A percentile compares a stretch with the other conserved stretches of the same genome.
These are phyloP conservation scores for Bjerkandera adusta DNA, from an alignment of 1,284 basidiomycete species.

Conservation along the genomic window DNA sequence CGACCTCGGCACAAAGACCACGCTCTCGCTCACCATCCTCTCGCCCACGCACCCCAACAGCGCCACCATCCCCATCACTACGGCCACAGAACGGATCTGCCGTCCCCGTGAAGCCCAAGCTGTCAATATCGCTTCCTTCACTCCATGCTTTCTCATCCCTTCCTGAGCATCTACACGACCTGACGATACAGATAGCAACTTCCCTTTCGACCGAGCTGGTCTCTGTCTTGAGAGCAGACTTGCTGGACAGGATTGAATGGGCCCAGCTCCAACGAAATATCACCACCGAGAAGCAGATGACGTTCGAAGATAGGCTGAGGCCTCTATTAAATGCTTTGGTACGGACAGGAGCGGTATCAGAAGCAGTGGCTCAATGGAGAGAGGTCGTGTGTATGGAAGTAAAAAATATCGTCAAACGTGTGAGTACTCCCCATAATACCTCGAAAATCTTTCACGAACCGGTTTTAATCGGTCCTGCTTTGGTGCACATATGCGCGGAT, in stretches of 20 bases:
- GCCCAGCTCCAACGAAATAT: constrained; percentile 25
- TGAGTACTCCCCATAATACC: constrained; percentile 31
- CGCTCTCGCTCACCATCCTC: constrained; percentile 14
- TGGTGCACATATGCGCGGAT: neutral
- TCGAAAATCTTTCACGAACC: neutral
- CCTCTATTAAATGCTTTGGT: constrained; percentile 77
- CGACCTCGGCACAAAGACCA: too few species aligned
- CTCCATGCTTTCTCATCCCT: constrained; percentile 70
- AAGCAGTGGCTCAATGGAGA: constrained; percentile 73
- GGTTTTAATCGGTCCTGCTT: too few species aligned
- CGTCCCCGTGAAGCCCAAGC: constrained; percentile 19
- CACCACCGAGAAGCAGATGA: constrained; percentile 27
- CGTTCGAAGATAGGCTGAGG: constrained; percentile 58
- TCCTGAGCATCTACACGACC: constrained; percentile 61
- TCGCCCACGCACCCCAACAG: neutral
- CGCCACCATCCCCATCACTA: constrained; percentile 2
- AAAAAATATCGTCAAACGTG: constrained; percentile 56
- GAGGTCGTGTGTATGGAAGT: constrained; percentile 73
- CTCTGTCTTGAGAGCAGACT: constrained; percentile 64
- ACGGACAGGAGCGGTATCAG: constrained; percentile 72
- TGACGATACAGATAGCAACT: constrained; percentile 71
- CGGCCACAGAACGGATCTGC: too few species aligned
- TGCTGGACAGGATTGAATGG: constrained; percentile 48
- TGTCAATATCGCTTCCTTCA: constrained; percentile 53
- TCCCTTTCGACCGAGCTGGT: constrained; percentile 82